Conservation (phyloP, 345 rosid species). For the Eucalyptus lansdowneana region DNA sequence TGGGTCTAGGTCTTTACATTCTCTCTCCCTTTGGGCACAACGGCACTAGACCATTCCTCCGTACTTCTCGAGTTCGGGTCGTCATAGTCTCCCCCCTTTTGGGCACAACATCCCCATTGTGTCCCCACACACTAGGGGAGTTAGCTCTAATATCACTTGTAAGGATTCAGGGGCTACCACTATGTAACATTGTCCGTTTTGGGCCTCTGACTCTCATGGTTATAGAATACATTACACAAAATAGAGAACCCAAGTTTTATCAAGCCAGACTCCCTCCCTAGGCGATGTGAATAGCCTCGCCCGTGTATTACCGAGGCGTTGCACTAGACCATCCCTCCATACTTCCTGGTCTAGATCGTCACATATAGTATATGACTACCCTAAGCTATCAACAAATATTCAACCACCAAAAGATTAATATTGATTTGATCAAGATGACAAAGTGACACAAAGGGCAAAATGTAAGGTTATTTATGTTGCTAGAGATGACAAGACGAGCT, state of each 20-base stretch:
- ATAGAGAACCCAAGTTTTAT: too few species aligned
- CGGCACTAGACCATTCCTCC: accelerated
- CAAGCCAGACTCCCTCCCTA: too few species aligned
- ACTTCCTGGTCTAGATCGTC: too few species aligned
- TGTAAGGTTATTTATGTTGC: neutral
- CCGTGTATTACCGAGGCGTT: accelerated
- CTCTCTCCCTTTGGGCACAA: too few species aligned
- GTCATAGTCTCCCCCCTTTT: too few species aligned
- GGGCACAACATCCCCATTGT: too few species aligned
- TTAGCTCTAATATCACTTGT: accelerated
- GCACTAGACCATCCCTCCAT: too few species aligned
- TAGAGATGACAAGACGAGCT: neutral
- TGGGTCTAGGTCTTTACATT: too few species aligned
- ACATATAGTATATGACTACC: neutral
- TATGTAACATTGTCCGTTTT: too few species aligned
- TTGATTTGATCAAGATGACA: neutral
- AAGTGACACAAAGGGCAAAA: neutral
- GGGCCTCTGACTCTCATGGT: accelerated
- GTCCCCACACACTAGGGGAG: too few species aligned
- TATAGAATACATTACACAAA: accelerated
- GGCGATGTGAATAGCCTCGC: too few species aligned
- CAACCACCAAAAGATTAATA: neutral
- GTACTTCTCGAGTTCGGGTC: accelerated
- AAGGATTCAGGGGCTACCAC: too few species aligned
- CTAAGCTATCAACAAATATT: neutral